Conservation (phyloP, 495 filamentous ascomycete genomes). For the Venustampulla echinocandica region DNA sequence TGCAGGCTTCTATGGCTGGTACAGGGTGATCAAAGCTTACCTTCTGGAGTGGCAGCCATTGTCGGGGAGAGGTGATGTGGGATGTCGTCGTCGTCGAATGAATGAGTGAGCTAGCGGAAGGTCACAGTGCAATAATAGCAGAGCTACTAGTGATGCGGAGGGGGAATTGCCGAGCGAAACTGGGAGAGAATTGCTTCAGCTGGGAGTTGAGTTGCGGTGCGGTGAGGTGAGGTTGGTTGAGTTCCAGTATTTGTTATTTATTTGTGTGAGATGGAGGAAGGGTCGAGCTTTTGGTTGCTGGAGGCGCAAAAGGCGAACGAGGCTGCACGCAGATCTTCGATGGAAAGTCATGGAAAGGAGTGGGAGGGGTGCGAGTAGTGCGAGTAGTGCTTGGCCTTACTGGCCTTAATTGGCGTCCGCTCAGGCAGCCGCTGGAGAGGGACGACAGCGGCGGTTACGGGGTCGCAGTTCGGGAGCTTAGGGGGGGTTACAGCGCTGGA, state of each 20-base stretch:
- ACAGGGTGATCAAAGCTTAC: slow-evolving; percentile 18
- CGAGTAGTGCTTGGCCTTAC: no score
- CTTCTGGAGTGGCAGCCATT: slow-evolving; percentile 30
- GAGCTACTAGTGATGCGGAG: not conserved
- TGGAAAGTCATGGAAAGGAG: slow-evolving; percentile 6
- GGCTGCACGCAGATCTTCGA: not conserved
- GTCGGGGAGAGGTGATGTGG: slow-evolving; percentile 3
- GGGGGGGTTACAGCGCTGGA: no score
- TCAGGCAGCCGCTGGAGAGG: no score
- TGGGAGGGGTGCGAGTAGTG: no score
- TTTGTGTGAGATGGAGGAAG: not conserved
- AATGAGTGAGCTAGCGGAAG: slow-evolving; percentile 8
- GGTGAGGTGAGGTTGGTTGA: not conserved
- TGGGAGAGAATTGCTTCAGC: not conserved
- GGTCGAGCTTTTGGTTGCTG: not conserved
- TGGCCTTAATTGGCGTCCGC: no score
- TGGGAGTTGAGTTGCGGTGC: not conserved
- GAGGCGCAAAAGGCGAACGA: not conserved
- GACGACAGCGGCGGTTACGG: no score
- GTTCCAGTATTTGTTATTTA: not conserved
- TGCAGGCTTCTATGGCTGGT: not conserved
- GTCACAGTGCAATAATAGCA: not conserved
- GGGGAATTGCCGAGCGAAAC: no score
- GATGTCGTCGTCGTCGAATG: not conserved
- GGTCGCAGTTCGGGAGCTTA: no score